Evolutionary conservation across 108 stramenopile genomes (phyloP).

Genomic region (Cyclotella baltica): DNA sequence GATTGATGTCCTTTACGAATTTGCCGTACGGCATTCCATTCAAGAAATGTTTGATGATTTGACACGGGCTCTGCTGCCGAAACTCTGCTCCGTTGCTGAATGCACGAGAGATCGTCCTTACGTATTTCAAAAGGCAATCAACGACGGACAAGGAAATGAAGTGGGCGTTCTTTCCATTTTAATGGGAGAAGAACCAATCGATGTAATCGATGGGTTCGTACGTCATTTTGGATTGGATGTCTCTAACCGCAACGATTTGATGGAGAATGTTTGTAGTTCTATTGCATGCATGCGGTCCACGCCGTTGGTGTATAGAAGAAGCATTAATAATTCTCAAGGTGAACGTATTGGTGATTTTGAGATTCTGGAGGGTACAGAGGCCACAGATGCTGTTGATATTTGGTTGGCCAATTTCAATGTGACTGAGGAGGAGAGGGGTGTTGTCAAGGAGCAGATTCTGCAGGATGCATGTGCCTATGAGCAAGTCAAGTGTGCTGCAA

Average conservation of each 20-base stretch:
- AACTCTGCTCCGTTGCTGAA: slow-evolving; percentile 32
- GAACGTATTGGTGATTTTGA: slow-evolving; percentile 33
- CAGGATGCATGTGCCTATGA: slow-evolving; percentile 38
- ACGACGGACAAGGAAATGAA: slow-evolving; percentile 3
- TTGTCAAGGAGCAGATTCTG: slow-evolving; percentile 46
- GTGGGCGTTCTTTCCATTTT: slow-evolving; percentile 43
- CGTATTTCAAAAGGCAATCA: slow-evolving; percentile 31
- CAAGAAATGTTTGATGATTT: slow-evolving; percentile 23
- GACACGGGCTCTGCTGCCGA: slow-evolving; percentile 27
- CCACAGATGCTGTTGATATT: slow-evolving; percentile 49
- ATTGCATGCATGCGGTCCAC: slow-evolving; percentile 32
- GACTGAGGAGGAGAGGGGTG: slow-evolving; percentile 39
- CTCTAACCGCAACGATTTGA: slow-evolving; percentile 10
- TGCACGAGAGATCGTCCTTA: slow-evolving; percentile 31
- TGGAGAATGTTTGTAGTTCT: slow-evolving; percentile 36
- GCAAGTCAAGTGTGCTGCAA: slow-evolving; percentile 38
- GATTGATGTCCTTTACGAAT: slow-evolving; percentile 46
- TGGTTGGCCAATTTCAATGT: slow-evolving; percentile 31
- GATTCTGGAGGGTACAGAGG: slow-evolving; percentile 52
- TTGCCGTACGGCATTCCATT: slow-evolving; percentile 26
- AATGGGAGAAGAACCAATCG: slow-evolving; percentile 39
- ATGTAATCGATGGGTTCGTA: slow-evolving; percentile 44
- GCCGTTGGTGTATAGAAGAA: slow-evolving; percentile 48
- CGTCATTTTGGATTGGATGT: slow-evolving; percentile 8
- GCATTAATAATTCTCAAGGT: slow-evolving; percentile 34